A percentile compares a stretch with the other conserved stretches of the same genome.
Evolutionary conservation across 495 filamentous ascomycete genomes (phyloP).

Genomic region (Lindgomyces ingoldianus): DNA sequence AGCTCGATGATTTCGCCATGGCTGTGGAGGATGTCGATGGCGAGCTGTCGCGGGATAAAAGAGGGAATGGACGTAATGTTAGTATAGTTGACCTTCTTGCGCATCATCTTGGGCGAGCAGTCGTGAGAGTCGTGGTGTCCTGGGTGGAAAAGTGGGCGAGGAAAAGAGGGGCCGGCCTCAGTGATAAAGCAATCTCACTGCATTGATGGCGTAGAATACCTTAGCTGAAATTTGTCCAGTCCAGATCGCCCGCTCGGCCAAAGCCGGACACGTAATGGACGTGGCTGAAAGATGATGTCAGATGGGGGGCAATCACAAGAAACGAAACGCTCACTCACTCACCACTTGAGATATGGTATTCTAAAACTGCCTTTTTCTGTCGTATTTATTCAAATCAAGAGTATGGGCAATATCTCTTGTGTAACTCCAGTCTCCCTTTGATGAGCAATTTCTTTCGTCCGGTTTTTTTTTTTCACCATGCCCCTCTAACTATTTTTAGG

Average conservation of each 20-base stretch:
- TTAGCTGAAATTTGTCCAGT: background rate
- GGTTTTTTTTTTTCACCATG: background rate
- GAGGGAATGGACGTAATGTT: constrained; percentile 47
- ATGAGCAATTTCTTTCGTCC: background rate
- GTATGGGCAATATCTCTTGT: background rate
- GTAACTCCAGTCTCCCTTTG: background rate
- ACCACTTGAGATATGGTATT: background rate
- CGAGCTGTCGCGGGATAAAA: constrained; percentile 44
- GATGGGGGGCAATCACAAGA: background rate
- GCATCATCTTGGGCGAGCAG: constrained; percentile 37
- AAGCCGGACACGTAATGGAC: constrained; percentile 21
- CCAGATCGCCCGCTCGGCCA: constrained; percentile 11
- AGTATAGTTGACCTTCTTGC: constrained; percentile 42
- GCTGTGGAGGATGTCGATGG: constrained; percentile 46
- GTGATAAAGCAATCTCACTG: background rate
- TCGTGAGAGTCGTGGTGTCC: background rate
- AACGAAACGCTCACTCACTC: background rate
- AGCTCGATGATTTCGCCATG: constrained; percentile 46
- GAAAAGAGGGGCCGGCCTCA: background rate
- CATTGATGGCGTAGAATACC: background rate
- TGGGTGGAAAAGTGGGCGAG: background rate
- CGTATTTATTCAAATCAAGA: background rate
- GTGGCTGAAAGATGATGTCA: background rate
- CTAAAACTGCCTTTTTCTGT: background rate
- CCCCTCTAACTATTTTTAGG: background rate